phyloP scores from a whole-genome alignment of 2,329 filamentous ascomycete genomes.

The Fusarium euwallaceae region DNA sequence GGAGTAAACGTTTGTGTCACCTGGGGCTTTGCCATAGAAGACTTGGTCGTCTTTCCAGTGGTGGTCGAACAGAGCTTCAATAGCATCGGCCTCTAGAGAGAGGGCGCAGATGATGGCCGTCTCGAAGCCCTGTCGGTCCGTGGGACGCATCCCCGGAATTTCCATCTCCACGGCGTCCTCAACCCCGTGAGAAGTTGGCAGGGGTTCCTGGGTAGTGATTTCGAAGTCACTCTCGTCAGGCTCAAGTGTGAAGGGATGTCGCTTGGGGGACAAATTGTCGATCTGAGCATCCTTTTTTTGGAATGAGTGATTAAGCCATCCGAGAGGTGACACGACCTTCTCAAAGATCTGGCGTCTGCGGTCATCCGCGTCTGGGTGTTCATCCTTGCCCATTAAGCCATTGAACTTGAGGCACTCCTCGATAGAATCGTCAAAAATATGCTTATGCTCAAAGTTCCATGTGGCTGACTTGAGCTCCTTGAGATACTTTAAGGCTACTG shows the following conservation, averaged over 20 bases:
- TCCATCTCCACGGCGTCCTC: too few relatives aligned
- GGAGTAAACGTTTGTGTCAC: slow-evolving; percentile 4
- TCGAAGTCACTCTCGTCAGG: too few relatives aligned
- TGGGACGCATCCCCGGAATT: not conserved
- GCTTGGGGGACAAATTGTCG: not conserved
- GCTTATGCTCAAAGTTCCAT: not conserved
- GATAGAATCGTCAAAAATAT: not conserved
- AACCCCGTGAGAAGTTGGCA: too few relatives aligned
- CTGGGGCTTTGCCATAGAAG: not conserved
- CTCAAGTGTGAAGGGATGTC: not conserved
- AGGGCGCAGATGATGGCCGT: slow-evolving; percentile 20
- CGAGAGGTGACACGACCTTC: not conserved
- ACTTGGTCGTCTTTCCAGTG: not conserved
- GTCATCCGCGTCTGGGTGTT: fast-evolving
- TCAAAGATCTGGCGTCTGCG: not conserved
- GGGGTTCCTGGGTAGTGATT: too few relatives aligned
- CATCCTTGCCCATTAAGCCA: not conserved
- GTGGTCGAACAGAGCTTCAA: slow-evolving; percentile 1
- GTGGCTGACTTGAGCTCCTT: not conserved
- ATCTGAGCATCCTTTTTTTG: not conserved
- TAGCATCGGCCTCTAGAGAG: not conserved
- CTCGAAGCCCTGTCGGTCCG: not conserved
- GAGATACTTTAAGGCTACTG: not conserved
- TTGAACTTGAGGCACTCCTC: not conserved
- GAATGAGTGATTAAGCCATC: not conserved